A percentile compares a stretch with the other conserved stretches of the same genome.
Evolutionary conservation across 768 basidiomycete species (phyloP).

Genomic region (Leccinum imitatum): DNA sequence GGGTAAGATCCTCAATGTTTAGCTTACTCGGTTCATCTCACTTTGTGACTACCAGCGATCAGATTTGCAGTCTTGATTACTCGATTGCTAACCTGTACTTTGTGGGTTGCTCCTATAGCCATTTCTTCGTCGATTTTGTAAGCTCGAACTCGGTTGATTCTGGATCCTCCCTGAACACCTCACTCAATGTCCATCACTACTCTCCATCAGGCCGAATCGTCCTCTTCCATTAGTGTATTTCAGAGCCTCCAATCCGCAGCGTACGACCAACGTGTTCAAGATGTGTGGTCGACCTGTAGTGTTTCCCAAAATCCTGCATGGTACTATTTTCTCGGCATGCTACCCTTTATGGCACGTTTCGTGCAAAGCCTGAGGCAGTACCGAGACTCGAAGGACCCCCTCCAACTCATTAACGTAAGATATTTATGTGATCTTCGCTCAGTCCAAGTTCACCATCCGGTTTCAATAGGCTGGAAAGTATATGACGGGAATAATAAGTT

Average conservation of each 20-base stretch:
- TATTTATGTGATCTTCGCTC: background rate
- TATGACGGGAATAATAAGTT: slow-evolving; percentile 57
- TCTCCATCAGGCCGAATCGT: background rate
- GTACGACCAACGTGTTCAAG: slow-evolving; percentile 38
- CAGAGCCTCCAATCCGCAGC: slow-evolving; percentile 5
- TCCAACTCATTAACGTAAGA: slow-evolving; percentile 83
- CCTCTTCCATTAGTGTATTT: background rate
- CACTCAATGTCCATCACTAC: background rate
- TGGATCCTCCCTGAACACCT: background rate
- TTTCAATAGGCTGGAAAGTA: slow-evolving; percentile 79
- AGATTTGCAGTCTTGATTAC: slow-evolving; percentile 76
- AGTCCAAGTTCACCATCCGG: background rate
- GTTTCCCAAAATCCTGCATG: slow-evolving; percentile 53
- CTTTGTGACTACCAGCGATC: slow-evolving; percentile 51
- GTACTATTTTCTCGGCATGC: slow-evolving; percentile 52
- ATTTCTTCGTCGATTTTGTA: slow-evolving; percentile 4
- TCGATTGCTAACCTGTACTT: slow-evolving; percentile 70
- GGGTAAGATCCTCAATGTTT: slow-evolving; percentile 46
- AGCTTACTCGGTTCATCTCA: background rate
- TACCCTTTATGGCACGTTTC: slow-evolving; percentile 76
- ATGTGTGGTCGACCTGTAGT: slow-evolving; percentile 43
- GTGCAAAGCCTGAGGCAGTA: slow-evolving; percentile 88
- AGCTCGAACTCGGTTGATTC: background rate
- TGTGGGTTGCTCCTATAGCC: slow-evolving; percentile 68
- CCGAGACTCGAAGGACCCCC: slow-evolving; percentile 64